Conservation (phyloP, 1,284 basidiomycete species). For the Cryptococcus deneoformans region DNA sequence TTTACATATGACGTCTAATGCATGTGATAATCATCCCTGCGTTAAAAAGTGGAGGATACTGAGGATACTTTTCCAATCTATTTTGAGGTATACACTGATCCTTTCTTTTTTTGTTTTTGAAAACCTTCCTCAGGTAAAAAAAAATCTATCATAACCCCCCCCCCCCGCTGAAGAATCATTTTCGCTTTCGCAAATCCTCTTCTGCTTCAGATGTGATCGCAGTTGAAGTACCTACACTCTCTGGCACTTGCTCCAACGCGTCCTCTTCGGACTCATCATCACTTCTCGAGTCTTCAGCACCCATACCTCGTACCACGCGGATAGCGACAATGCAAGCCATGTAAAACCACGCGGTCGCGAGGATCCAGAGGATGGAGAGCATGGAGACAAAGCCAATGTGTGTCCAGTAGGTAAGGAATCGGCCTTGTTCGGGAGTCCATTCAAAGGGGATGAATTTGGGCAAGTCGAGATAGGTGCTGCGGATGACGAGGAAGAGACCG, state of each 20-base stretch:
- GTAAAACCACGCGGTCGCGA: constrained; percentile 81
- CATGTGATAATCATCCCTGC: too few species aligned
- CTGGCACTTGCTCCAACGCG: constrained; percentile 8
- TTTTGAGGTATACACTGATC: too few species aligned
- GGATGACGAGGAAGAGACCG: constrained; percentile 69
- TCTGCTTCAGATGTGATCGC: neutral
- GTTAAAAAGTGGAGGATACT: too few species aligned
- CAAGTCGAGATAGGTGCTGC: constrained; percentile 58
- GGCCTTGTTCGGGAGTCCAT: constrained; percentile 62
- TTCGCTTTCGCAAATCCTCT: constrained; percentile 6
- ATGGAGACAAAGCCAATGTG: constrained; percentile 58
- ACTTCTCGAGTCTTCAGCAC: constrained; percentile 80
- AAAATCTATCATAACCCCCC: too few species aligned
- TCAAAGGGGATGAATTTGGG: constrained; percentile 55
- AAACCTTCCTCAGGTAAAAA: too few species aligned
- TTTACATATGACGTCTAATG: too few species aligned
- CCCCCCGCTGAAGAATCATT: neutral
- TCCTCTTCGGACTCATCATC: constrained; percentile 17
- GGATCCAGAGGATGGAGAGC: constrained; percentile 58
- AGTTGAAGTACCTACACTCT: constrained; percentile 4
- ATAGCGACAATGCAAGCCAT: constrained; percentile 81
- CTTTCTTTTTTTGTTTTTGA: too few species aligned
- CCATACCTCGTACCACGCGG: constrained; percentile 69
- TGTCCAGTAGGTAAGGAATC: constrained; percentile 56
- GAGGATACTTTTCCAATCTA: too few species aligned